Conservation (phyloP, 1,284 basidiomycete genomes). For the Apiotrichum veenhuisii region DNA sequence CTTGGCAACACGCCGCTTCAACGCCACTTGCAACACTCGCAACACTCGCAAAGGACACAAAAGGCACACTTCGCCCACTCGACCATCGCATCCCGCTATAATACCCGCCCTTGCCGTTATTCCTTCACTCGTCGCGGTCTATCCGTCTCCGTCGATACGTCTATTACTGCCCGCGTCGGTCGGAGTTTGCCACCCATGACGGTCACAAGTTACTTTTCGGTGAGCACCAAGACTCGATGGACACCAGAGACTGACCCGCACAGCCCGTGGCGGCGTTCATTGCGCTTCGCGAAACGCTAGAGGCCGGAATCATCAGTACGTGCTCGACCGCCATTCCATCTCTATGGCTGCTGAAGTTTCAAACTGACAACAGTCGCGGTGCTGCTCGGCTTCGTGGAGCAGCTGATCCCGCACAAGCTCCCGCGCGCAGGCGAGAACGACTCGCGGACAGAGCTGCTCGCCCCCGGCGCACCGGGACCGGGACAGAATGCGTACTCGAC, state of each 20-base stretch:
- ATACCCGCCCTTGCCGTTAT: too few relatives aligned
- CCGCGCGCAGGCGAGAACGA: neutral
- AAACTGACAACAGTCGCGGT: slow-evolving; percentile 57
- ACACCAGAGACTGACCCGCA: neutral
- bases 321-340: neutral
- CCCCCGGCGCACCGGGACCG: neutral
- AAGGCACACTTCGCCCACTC: too few relatives aligned
- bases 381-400: slow-evolving; percentile 76
- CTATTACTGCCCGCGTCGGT: too few relatives aligned
- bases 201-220: slow-evolving; percentile 16
- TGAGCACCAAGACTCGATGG: neutral
- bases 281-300: slow-evolving; percentile 81
- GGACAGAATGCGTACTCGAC: slow-evolving; percentile 13
- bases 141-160: too few relatives aligned
- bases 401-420: slow-evolving; percentile 54
- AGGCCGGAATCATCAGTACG: slow-evolving; percentile 76
- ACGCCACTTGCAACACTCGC: too few relatives aligned
- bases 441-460: slow-evolving; percentile 12
- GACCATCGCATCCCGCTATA: too few relatives aligned
- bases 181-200: slow-evolving; percentile 6
- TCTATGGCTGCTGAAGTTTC: neutral
- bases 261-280: slow-evolving; percentile 64
- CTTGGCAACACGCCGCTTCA: too few relatives aligned
- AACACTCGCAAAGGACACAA: too few relatives aligned
- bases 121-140: neutral